Percentiles rank a stretch among this genome's conserved stretches.
Conservation (phyloP, 2,329 filamentous ascomycete genomes). For the Metarhizium sp. region DNA sequence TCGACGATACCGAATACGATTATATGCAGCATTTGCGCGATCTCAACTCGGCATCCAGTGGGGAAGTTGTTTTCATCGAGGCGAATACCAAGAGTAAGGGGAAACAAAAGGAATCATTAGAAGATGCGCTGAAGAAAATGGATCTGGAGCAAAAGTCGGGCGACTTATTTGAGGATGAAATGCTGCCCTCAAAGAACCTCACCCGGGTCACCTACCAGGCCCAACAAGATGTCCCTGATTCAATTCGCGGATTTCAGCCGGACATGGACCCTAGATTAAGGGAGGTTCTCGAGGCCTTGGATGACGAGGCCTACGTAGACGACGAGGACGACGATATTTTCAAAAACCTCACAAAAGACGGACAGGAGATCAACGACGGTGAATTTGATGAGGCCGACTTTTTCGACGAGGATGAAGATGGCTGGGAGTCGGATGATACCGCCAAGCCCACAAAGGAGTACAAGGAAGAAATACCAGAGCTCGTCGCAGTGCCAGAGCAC, state of each 20-base stretch:
- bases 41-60: conserved; percentile 56
- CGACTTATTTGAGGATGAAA: conserved; percentile 60
- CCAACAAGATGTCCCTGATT: conserved; percentile 87
- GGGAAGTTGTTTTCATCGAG: conserved; percentile 78
- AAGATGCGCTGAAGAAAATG: conserved; percentile 66
- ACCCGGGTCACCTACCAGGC: conserved; percentile 75
- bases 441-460: conserved; percentile 62
- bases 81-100: conserved; percentile 61
- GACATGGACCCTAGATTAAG: conserved; percentile 93
- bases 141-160: conserved; percentile 44
- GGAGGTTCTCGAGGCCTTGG: conserved; percentile 85
- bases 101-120: conserved; percentile 68
- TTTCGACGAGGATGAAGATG: conserved; percentile 57
- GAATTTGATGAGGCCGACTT: conserved; percentile 66
- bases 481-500: conserved; percentile 36
- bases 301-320: conserved; percentile 91
- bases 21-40: conserved; percentile 99
- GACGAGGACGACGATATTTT: conserved; percentile 86
- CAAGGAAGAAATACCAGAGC: conserved; percentile 37
- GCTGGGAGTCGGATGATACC: conserved; percentile 93
- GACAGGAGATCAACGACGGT: conserved; percentile 63
- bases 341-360: conserved; percentile 57
- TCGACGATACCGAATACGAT: conserved; percentile 90
- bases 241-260: conserved; percentile 86
- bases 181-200: conserved; percentile 72